Evolutionary conservation across 1,284 basidiomycete species (phyloP).

Genomic region (Exobasidium cylindrosporum): DNA sequence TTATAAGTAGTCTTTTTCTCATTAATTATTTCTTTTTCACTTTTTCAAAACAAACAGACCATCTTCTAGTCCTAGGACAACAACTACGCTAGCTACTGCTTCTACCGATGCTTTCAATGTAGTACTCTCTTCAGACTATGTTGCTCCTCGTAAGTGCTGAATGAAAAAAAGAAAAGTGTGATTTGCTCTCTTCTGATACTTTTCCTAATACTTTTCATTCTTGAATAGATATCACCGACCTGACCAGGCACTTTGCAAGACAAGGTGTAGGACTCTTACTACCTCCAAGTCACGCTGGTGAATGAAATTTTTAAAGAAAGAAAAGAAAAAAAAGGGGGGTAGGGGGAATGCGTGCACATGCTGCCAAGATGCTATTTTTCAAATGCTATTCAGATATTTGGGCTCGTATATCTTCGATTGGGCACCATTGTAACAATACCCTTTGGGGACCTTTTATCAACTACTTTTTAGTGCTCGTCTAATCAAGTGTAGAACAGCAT

Average conservation of each 20-base stretch:
- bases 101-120: constrained; percentile 29
- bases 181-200: constrained; percentile 13
- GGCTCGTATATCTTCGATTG: too few species aligned
- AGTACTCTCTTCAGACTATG: neutral
- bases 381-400: too few species aligned
- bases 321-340: too few species aligned
- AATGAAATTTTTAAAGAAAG: too few species aligned
- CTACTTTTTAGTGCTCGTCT: too few species aligned
- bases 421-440: too few species aligned
- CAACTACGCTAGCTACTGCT: constrained; percentile 16
- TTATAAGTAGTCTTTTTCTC: neutral
- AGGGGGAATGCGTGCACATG: too few species aligned
- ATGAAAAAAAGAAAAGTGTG: constrained; percentile 14
- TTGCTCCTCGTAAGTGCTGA: constrained; percentile 2
- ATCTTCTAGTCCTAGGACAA: neutral
- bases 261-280: constrained; percentile 32
- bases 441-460: too few species aligned
- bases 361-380: too few species aligned
- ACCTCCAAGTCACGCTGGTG: constrained; percentile 29
- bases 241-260: constrained; percentile 37
- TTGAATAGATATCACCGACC: constrained; percentile 34
- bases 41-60: constrained; percentile 10
- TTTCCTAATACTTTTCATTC: constrained; percentile 31
- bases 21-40: neutral
- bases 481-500: too few species aligned